Evolutionary conservation across 2,329 filamentous ascomycete genomes (phyloP).

Genomic region (Aureobasidium sp.): DNA sequence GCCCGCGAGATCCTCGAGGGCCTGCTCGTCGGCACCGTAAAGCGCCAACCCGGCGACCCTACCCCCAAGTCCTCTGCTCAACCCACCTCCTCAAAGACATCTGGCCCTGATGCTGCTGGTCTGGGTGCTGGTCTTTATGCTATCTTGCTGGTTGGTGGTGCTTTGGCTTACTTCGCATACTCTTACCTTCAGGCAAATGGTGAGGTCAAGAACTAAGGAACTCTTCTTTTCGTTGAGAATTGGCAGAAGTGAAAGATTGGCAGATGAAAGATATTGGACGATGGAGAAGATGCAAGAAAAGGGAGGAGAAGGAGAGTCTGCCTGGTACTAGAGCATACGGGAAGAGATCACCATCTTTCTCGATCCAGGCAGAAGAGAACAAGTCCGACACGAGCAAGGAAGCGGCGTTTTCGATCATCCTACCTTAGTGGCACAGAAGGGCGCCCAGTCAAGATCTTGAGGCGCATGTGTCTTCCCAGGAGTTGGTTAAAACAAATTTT

Average conservation of each 20-base stretch:
- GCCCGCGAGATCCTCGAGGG: constrained; percentile 85
- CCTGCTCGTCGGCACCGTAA: constrained; percentile 66
- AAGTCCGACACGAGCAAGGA: background rate
- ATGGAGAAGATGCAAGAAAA: background rate
- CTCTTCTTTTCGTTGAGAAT: background rate
- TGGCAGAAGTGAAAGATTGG: background rate
- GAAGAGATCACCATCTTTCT: background rate
- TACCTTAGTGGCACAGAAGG: background rate
- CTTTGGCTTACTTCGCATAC: constrained; percentile 71
- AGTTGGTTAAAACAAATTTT: background rate
- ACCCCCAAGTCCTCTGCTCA: constrained; percentile 52
- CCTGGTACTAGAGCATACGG: background rate
- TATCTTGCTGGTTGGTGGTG: constrained; percentile 67
- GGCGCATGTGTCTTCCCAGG: background rate
- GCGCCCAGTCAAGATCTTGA: background rate
- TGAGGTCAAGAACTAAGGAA: background rate
- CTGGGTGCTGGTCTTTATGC: constrained; percentile 76
- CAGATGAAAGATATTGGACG: background rate
- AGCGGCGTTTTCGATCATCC: background rate
- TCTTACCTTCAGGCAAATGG: constrained; percentile 60
- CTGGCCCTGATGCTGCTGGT: constrained; percentile 39
- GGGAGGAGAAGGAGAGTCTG: background rate
- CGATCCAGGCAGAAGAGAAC: background rate
- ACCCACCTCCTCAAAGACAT: constrained; percentile 42
- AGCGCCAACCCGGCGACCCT: constrained; percentile 76